phyloP scores from a whole-genome alignment of 108 stramenopile genomes.

The Stephanodiscus triporus region DNA sequence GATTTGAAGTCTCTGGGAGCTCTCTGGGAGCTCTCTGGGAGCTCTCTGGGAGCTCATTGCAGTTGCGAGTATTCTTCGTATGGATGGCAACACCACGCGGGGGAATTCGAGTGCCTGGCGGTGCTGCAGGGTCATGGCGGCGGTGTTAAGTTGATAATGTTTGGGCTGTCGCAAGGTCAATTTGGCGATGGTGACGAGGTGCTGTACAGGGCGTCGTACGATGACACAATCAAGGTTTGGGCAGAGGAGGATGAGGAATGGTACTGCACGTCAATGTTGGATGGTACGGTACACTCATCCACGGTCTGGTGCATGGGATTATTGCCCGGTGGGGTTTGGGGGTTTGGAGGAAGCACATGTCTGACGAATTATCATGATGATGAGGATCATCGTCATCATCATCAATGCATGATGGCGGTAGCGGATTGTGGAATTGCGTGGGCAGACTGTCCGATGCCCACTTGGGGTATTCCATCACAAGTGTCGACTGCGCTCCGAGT shows the following conservation, averaged over 20 bases:
- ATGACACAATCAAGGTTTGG: slow-evolving; percentile 94
- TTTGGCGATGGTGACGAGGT: slow-evolving; percentile 89
- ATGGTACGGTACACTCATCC: slow-evolving; percentile 61
- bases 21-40: no score
- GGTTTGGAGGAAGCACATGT: slow-evolving; percentile 75
- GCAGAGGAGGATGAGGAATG: slow-evolving; percentile 96
- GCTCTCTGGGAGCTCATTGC: no score
- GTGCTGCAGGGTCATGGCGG: slow-evolving; percentile 95
- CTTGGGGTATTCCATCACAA: slow-evolving; percentile 59
- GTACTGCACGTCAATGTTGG: slow-evolving; percentile 85
- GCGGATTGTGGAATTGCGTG: slow-evolving; percentile 78
- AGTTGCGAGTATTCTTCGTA: no score
- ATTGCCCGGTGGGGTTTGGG: slow-evolving; percentile 79
- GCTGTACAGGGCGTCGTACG: slow-evolving; percentile 85
- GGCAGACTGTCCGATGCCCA: slow-evolving; percentile 74
- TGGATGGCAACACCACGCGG: slow-evolving; percentile 30
- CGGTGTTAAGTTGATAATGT: slow-evolving; percentile 93
- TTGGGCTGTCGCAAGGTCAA: slow-evolving; percentile 78
- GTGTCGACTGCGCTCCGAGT: slow-evolving; percentile 82
- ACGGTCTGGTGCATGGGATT: slow-evolving; percentile 91
- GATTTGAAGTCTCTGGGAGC: no score
- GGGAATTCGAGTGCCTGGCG: slow-evolving; percentile 91
- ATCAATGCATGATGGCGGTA: slow-evolving; percentile 19
- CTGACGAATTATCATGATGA: slow-evolving; percentile 41
- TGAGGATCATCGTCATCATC: not conserved